Conservation (phyloP, 2,329 filamentous ascomycete genomes). For the Graphilbum ipis-grandicollis region DNA sequence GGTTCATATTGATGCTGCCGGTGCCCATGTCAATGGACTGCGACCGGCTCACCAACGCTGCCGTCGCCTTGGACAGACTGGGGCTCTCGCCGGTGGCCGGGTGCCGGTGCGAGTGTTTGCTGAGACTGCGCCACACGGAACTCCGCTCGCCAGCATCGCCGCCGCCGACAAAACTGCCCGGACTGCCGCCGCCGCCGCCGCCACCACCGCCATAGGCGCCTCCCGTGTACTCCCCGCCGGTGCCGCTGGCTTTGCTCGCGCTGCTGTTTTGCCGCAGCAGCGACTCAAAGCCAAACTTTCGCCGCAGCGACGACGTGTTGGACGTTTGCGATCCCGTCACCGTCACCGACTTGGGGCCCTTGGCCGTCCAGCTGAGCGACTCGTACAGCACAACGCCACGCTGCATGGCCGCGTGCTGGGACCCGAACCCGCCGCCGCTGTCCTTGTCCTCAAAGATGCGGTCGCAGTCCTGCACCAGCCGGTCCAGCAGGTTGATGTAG, state of each 20-base stretch:
- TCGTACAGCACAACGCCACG: too few species aligned
- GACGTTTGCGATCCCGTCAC: constrained; percentile 66
- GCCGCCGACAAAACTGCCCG: not conserved
- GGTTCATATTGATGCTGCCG: constrained; percentile 22
- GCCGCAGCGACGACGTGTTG: constrained; percentile 70
- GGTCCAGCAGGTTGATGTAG: constrained; percentile 77
- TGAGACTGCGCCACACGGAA: constrained; percentile 75
- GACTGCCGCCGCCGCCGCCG: not conserved
- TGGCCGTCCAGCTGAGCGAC: constrained; percentile 39
- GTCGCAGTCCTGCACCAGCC: constrained; percentile 77
- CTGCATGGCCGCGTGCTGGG: constrained; percentile 35
- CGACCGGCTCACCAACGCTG: constrained; percentile 40
- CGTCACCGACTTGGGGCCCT: constrained; percentile 37
- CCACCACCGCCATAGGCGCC: not conserved
- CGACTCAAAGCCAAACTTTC: constrained; percentile 66
- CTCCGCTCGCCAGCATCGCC: constrained; percentile 43
- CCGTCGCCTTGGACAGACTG: constrained; percentile 43
- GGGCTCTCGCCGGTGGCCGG: constrained; percentile 40
- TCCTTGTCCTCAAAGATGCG: constrained; percentile 58
- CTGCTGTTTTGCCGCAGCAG: constrained; percentile 68
- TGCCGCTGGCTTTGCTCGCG: constrained; percentile 14
- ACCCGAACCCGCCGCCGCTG: constrained; percentile 17
- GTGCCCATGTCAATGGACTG: constrained; percentile 59
- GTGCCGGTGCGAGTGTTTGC: constrained; percentile 55
- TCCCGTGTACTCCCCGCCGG: too few species aligned